Base-by-base conservation (phyloP, 2,329 filamentous ascomycete species). In the Tolypocladium pustulatum region DNA sequence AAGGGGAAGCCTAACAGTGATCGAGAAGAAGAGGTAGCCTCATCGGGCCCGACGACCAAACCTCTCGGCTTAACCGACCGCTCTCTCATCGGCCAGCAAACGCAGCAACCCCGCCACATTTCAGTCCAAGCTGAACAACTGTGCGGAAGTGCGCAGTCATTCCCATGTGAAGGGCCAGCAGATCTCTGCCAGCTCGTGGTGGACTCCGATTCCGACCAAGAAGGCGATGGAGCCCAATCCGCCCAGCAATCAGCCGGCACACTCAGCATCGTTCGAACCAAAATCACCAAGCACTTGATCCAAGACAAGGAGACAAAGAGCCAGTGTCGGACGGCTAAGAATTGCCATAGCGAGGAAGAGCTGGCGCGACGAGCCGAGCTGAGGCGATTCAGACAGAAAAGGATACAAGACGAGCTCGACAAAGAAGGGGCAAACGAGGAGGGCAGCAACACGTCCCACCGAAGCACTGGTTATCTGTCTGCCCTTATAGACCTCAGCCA, bases 351-450 rank as follows among this genome's bases (percentile, higher is more conserved):
- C 54, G 73, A 81, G 30, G 80, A 82, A 61, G 80, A 82, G 62
- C 65, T 82, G 51, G 78, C 80, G 56, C 75, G 81, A 34, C 75
- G 81, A 62, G 81, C 81, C 34, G 82, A 85, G 63, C 68, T 85
- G 57, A 80, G 76, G 63, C 75, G 81, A 25, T 70, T 84, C 10
- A 78, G 81, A 68, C 78, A 80, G 55, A 79, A 78, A 63, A 76
- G 81, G 61, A 84, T 85, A n/a, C 80, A 80, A 61, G 77, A 83
- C 51, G 82, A 85, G 63, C 71, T 85, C 4, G 75, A 78, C 53
- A 76, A 69, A 43, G 80, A 82, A 41, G 69, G 74, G 40, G 65
- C 68, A 12, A 71, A 73, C 54, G 72, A 75, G 22, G 68, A 71
- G 22, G 59, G 63, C 1, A 71, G 66, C 46, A 65, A 66, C 6